Conservation (phyloP, 176 grass and related monocot species). For the Carex myosuroides region DNA sequence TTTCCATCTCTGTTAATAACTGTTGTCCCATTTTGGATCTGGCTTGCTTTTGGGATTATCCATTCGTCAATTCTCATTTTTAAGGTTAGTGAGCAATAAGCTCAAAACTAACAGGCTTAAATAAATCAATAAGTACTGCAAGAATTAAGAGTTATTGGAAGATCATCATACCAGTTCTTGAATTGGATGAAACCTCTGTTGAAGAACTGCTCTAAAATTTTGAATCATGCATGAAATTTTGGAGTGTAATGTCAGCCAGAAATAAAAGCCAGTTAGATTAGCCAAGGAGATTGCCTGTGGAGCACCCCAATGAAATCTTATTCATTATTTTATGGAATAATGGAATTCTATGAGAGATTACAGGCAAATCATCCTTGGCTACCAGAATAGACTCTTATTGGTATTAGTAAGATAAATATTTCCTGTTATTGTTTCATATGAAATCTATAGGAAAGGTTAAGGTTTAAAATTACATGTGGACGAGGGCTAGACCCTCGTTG, state of each 20-base stretch:
- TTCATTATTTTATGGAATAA: background rate
- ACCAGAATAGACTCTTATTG: background rate
- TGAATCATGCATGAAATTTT: background rate
- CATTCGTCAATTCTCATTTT: background rate
- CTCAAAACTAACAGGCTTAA: background rate
- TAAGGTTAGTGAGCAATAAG: too few species aligned
- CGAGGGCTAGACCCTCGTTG: too few species aligned
- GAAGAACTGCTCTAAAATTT: background rate
- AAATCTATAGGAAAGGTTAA: background rate
- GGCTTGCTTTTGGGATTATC: background rate
- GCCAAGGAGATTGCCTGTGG: background rate
- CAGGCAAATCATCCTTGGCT: background rate
- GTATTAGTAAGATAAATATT: background rate
- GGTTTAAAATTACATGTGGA: background rate
- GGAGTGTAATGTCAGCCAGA: background rate
- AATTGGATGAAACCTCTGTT: background rate
- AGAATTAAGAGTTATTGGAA: background rate
- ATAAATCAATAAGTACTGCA: background rate
- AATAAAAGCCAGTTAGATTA: background rate
- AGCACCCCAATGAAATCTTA: background rate
- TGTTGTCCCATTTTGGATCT: background rate
- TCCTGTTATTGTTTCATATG: background rate
- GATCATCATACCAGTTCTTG: background rate
- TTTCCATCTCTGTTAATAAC: background rate
- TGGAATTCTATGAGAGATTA: background rate